A percentile compares a stretch with the other conserved stretches of the same genome.
These are phyloP conservation scores for Metschnikowia hibisci DNA, from an alignment of 805 yeast genomes.

Conservation along the genomic window DNA sequence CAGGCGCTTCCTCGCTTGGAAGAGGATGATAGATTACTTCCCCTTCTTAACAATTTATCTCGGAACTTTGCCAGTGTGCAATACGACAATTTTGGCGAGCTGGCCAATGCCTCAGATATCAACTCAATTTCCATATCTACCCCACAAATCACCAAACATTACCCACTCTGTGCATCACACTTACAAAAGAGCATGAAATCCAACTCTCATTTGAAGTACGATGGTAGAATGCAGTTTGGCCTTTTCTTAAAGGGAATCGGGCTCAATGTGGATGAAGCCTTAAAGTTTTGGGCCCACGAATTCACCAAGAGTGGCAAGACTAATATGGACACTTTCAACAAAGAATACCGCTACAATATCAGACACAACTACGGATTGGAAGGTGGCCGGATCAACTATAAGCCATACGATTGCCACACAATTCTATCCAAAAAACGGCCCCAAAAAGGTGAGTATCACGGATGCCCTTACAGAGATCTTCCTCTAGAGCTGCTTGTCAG, in stretches of 20 bases:
- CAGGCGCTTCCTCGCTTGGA: constrained; percentile 79
- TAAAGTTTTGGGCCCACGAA: constrained; percentile 75
- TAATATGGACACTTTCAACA: constrained; percentile 71
- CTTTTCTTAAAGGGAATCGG: constrained; percentile 89
- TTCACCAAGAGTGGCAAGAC: constrained; percentile 55
- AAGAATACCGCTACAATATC: constrained; percentile 84
- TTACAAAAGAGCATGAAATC: constrained; percentile 58
- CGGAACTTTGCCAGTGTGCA: constrained; percentile 42
- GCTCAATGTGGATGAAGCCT: constrained; percentile 77
- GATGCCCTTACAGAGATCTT: constrained; percentile 88
- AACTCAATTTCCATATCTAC: constrained; percentile 59
- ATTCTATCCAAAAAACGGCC: constrained; percentile 74
- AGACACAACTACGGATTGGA: constrained; percentile 89
- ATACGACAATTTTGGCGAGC: constrained; percentile 51
- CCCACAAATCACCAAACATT: constrained; percentile 53
- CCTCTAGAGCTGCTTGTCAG: constrained; percentile 56
- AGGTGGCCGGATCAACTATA: constrained; percentile 82
- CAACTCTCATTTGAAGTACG: constrained; percentile 72
- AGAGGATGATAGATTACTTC: constrained; percentile 86
- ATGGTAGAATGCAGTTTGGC: constrained; percentile 81
- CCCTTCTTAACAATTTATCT: constrained; percentile 75
- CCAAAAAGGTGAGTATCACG: constrained; percentile 67
- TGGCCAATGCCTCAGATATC: constrained; percentile 40
- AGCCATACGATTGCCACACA: constrained; percentile 80
- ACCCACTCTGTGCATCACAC: constrained; percentile 77